Base-by-base conservation (phyloP, 2,329 filamentous ascomycete species). In the Thielaviopsis euricoi region DNA sequence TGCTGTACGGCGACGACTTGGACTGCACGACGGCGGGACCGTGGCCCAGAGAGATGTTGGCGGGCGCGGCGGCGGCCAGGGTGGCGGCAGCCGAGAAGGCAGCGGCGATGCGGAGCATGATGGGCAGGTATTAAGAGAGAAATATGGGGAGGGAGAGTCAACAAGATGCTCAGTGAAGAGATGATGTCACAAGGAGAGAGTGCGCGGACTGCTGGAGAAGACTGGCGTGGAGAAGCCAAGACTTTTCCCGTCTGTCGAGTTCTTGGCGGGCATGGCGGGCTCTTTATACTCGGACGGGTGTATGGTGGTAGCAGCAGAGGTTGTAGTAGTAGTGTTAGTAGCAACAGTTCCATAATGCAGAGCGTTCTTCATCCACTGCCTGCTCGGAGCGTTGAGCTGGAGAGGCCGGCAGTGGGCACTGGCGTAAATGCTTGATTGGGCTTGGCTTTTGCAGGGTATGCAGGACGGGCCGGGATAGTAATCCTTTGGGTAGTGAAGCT, bases 71-170 rank as follows among this genome's bases (percentile, higher is more conserved):
- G 17, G 43, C 17, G 10, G 56, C 56, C 10, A 58, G 23, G 23
- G 37, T 19, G 52, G 56, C 56, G 17, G 19, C 49, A 40, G 56
- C 51, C 15, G 51, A 26, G 48, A 58, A n/a, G 29, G 48, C 21
- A 25, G 56, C 40, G 23, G 56, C 51, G 17, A 54, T 29, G 29
- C 37, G 51, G 19, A 33, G 23, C 56, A 58, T 58, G 21, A 26
- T 56, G 53, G 12, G 29, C 29, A 10, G 25, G 25, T 7, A 43
- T 2, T 2, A 4, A 43, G 17, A 43, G 17, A n/a, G 17, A 43
- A n/a, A 43, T 12, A 17, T 12, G n/a, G 37, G n/a, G 37, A 43
- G 37, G 37, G 37, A 2, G 4, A 33, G 25, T 33, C 9, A 33
- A 33, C 29, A 33, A 33, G 29, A 33, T 33, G 29, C 29, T n/a